phyloP scores from a whole-genome alignment of 768 basidiomycete species.

The Galerina sulciceps region DNA sequence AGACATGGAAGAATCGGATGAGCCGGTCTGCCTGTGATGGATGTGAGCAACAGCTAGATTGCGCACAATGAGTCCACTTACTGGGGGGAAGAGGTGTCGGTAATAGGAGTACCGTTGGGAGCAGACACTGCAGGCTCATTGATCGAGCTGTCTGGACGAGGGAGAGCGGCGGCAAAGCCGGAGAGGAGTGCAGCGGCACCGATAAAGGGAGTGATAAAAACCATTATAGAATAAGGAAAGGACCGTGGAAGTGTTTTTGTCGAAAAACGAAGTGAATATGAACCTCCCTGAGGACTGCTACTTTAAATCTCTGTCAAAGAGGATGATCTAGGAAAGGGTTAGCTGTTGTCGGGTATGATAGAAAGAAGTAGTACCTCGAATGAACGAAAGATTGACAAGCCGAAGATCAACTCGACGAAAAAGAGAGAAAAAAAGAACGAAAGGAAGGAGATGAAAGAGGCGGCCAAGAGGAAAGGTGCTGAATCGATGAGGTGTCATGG shows the following conservation, averaged over 20 bases:
- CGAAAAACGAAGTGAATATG: conserved; percentile 42
- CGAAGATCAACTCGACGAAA: conserved; percentile 72
- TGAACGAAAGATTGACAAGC: conserved; percentile 58
- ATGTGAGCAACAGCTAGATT: background rate
- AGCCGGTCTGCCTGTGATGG: background rate
- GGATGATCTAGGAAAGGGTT: conserved; percentile 49
- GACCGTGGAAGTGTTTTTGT: conserved; percentile 51
- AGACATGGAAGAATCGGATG: conserved; percentile 1
- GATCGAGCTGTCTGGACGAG: conserved; percentile 44
- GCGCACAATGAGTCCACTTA: conserved; percentile 27
- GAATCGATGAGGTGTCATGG: conserved; percentile 11
- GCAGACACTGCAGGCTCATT: conserved; percentile 48
- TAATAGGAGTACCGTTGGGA: conserved; percentile 47
- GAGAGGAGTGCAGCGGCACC: conserved; percentile 58
- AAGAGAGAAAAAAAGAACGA: conserved; percentile 46
- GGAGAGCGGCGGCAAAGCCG: conserved; percentile 52
- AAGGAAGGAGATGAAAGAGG: conserved; percentile 38
- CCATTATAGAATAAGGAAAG: conserved; percentile 57
- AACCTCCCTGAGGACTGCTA: conserved; percentile 62
- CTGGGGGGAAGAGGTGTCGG: conserved; percentile 42
- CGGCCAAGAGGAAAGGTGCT: conserved; percentile 40
- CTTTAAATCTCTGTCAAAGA: conserved; percentile 72
- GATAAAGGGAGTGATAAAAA: conserved; percentile 57
- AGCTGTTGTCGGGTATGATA: conserved; percentile 6
- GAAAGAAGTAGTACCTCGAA: conserved; percentile 43